Base-by-base conservation (phyloP, 2,329 filamentous ascomycete species). In the Botrytis byssoidea region DNA sequence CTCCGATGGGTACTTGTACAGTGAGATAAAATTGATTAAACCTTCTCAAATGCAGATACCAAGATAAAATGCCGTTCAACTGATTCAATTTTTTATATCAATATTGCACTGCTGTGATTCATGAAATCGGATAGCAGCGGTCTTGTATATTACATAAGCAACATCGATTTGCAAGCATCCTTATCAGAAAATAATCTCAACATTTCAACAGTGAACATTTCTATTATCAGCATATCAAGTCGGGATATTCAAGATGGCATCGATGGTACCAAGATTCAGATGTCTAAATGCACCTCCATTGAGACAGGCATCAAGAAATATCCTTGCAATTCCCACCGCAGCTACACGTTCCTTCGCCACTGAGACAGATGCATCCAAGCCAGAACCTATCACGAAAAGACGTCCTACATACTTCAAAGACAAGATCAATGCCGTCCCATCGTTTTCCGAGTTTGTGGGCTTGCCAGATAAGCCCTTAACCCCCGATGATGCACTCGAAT, bases 371-470 rank as follows among this genome's bases (percentile, higher is more conserved):
- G 73, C 77, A 32, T 51, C 77, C 65, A 68, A 75, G 8, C 72
- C 78, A 51, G 75, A 77, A 55, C 71, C 77, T 18, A 37, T 74
- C 59, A 71, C 78, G 4, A 79, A 79, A 70, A 73, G 78, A 73
- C 79, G 81, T 14, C 81, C 79, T 44, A 81, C 80, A 61, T 82
- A 82, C 65, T 82, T 82, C 74, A 82, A 81, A 76, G 81, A 82
- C 71, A 77, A 76, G 32, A 44, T 79, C n/a, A 81, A 80, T 68
- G 70, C 76, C n/a, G 83, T 91, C 12, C 87, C 87, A 0, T 84
- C 88, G 10, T 87, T 91, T 76, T 84, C 86, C 70, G 87, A 90
- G 63, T 91, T 91, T 78, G 77, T 91, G 40, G 83, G 80, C 1
- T 78, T 83, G 18, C 78, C 84, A 74, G 83, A 84, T 3, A 71